Conservation (phyloP, 306 rosid genomes). For the Leucaena leucocephala region DNA sequence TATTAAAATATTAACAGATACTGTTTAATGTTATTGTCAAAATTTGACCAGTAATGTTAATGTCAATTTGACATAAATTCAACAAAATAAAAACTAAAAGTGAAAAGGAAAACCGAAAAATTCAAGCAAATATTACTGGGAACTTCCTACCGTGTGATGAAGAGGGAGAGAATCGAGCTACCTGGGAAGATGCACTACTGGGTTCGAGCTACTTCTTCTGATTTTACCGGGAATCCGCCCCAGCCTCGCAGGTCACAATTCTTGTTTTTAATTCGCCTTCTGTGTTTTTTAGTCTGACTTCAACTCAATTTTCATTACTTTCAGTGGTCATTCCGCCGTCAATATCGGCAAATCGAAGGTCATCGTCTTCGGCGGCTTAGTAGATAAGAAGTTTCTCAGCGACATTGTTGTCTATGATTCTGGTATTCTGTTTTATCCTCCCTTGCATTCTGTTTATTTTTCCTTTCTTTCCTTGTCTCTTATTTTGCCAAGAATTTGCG, state of each 20-base stretch:
- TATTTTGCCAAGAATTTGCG: not conserved
- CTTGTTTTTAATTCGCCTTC: not conserved
- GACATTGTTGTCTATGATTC: conserved; percentile 78
- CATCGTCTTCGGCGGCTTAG: conserved; percentile 87
- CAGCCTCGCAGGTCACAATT: conserved; percentile 70
- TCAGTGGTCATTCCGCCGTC: conserved; percentile 91
- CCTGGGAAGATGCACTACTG: conserved; percentile 70
- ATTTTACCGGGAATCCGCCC: conserved; percentile 82
- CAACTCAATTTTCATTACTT: conserved; percentile 17
- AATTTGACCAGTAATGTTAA: too few relatives aligned
- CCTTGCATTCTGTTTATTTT: not conserved
- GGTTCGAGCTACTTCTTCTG: conserved; percentile 78
- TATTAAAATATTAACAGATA: too few relatives aligned
- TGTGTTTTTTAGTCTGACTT: not conserved
- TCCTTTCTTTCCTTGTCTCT: not conserved
- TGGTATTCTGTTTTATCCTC: conserved; percentile 43
- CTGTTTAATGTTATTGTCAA: too few relatives aligned
- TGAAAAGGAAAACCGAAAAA: too few relatives aligned
- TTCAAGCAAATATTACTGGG: not conserved
- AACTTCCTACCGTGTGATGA: not conserved
- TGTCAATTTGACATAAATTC: too few relatives aligned
- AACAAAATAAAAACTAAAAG: too few relatives aligned
- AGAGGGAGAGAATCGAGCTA: not conserved
- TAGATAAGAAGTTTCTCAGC: conserved; percentile 80
- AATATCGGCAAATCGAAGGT: conserved; percentile 85